These are phyloP conservation scores for Neurospora sublineolata DNA, from an alignment of 495 filamentous ascomycete species.

Conservation along the genomic window DNA sequence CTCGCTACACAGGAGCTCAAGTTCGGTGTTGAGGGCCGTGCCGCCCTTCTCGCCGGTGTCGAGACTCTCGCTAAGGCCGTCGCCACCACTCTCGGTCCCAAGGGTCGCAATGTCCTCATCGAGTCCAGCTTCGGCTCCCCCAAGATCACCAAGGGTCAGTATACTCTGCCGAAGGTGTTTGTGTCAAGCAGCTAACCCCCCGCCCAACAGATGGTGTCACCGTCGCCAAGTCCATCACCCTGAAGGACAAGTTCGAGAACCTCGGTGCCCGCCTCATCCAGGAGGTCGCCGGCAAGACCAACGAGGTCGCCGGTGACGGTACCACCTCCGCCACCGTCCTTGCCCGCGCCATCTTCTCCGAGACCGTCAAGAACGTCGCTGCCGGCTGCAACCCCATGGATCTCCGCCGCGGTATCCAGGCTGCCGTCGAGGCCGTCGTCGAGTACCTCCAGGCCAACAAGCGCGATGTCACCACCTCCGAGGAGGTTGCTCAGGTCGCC, in stretches of 20 bases:
- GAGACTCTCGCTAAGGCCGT: constrained; percentile 95
- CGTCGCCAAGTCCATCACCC: constrained; percentile 79
- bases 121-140: constrained; percentile 96
- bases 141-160: constrained; percentile 96
- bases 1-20: constrained; percentile 65
- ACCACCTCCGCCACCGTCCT: constrained; percentile 96
- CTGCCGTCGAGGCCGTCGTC: constrained; percentile 87
- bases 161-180: not conserved
- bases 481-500: constrained; percentile 94
- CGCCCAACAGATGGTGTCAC: constrained; percentile 70
- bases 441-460: constrained; percentile 88
- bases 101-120: constrained; percentile 95
- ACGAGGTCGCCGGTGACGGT: constrained; percentile 96
- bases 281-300: constrained; percentile 98
- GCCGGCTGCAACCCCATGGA: constrained; percentile 99
- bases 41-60: constrained; percentile 81
- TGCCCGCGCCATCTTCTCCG: constrained; percentile 96
- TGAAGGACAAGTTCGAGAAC: constrained; percentile 99
- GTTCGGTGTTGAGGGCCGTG: constrained; percentile 91
- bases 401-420: constrained; percentile 88
- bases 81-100: constrained; percentile 90
- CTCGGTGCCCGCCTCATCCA: constrained; percentile 91
- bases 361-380: constrained; percentile 99
- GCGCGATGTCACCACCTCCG: constrained; percentile 92
- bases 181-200: constrained; percentile 3